A percentile compares a stretch with the other conserved stretches of the same genome.
Evolutionary conservation across 495 filamentous ascomycete species (phyloP).

Genomic region (Aspergillus biplanus): DNA sequence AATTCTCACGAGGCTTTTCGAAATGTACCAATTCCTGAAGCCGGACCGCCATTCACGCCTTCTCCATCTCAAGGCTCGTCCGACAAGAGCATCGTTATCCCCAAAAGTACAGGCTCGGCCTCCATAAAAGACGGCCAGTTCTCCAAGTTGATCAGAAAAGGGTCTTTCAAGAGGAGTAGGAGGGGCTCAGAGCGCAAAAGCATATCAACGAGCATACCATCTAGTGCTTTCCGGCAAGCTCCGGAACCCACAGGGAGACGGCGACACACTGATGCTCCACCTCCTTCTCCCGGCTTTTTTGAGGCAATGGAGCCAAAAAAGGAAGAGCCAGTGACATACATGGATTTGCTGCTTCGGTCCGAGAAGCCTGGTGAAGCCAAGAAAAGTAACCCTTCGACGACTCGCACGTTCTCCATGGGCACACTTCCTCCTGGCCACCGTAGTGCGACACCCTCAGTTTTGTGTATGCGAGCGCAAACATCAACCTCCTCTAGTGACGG

Average conservation of each 20-base stretch:
- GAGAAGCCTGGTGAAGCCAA: conserved; percentile 20
- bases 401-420: conserved; percentile 10
- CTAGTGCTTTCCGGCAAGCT: conserved; percentile 29
- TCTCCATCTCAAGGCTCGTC: conserved; percentile 32
- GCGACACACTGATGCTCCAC: conserved; percentile 47
- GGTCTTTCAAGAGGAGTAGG: conserved; percentile 41
- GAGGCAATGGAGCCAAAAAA: conserved; percentile 24
- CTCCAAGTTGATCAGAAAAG: conserved; percentile 36
- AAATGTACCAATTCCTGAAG: conserved; percentile 39
- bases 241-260: conserved; percentile 32
- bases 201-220: conserved; percentile 38
- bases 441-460: conserved; percentile 32
- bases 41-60: conserved; percentile 44
- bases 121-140: conserved; percentile 36
- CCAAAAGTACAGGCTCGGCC: conserved; percentile 9
- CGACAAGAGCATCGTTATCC: conserved; percentile 18
- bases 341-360: conserved; percentile 38
- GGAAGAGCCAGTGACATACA: conserved; percentile 37
- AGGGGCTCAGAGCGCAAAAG: conserved; percentile 39
- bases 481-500: conserved; percentile 31
- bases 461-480: conserved; percentile 44
- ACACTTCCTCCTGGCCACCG: conserved; percentile 22
- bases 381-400: conserved; percentile 4
- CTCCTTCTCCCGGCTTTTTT: conserved; percentile 39
- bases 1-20: conserved; percentile 54